phyloP scores from a whole-genome alignment of 106 monocot species.

The Dioscorea alata region DNA sequence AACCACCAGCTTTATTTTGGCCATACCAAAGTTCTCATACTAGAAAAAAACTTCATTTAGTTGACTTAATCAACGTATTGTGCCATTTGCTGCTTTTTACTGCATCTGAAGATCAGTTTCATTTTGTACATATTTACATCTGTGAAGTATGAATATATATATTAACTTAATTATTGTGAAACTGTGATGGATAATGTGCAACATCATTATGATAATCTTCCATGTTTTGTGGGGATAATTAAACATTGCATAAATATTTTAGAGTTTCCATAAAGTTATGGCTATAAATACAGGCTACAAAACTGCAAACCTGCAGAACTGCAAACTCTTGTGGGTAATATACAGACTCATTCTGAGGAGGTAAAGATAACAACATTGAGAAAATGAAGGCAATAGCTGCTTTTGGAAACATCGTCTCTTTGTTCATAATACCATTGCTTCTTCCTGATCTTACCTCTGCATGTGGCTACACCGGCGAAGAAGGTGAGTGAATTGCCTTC shows the following conservation, averaged over 20 bases:
- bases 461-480: background rate
- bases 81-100: too few species aligned
- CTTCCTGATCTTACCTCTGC: background rate
- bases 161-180: too few species aligned
- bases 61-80: too few species aligned
- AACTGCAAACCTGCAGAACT: too few species aligned
- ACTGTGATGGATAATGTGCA: too few species aligned
- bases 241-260: background rate
- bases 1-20: too few species aligned
- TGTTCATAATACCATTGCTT: background rate
- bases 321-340: background rate
- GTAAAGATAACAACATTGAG: background rate
- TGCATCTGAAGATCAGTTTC: too few species aligned
- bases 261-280: background rate
- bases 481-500: background rate
- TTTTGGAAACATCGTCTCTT: background rate
- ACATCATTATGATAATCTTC: too few species aligned
- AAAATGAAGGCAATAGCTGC: conserved; percentile 11
- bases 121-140: too few species aligned
- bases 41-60: too few species aligned
- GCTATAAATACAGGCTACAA: background rate
- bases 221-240: background rate
- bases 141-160: too few species aligned
- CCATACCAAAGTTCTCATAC: too few species aligned
- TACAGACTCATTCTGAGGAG: background rate